Percentiles rank a stretch among this genome's conserved stretches.
phyloP scores from a whole-genome alignment of 495 filamentous ascomycete species.

The Monascus purpureus region DNA sequence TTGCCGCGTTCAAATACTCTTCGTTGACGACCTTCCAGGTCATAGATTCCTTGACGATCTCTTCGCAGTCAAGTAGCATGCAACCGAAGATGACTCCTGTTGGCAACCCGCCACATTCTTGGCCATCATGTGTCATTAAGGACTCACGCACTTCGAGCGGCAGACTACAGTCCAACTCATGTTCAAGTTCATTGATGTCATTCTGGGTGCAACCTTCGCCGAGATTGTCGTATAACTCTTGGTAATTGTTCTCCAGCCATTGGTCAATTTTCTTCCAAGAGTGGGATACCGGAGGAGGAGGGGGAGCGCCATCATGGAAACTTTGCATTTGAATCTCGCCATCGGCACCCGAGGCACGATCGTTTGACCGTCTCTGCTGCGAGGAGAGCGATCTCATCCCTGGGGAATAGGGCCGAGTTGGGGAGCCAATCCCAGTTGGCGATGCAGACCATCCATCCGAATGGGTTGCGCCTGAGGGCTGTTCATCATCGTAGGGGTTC shows the following conservation, averaged over 20 bases:
- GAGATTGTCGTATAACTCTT: conserved; percentile 85
- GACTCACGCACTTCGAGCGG: conserved; percentile 92
- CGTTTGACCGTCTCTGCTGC: conserved; percentile 38
- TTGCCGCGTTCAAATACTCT: conserved; percentile 56
- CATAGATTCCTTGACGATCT: conserved; percentile 94
- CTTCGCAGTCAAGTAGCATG: conserved; percentile 97
- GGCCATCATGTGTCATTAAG: conserved; percentile 79
- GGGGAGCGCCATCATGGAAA: conserved; percentile 82
- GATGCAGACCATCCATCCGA: conserved; percentile 46
- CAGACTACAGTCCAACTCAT: conserved; percentile 87
- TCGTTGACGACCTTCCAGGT: conserved; percentile 91
- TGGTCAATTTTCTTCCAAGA: conserved; percentile 88
- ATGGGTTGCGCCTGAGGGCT: conserved; percentile 37
- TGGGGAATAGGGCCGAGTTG: conserved; percentile 65
- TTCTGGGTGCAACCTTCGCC: conserved; percentile 84
- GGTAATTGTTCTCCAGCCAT: conserved; percentile 91
- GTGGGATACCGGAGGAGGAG: conserved; percentile 72
- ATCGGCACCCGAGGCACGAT: conserved; percentile 46
- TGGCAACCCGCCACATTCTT: conserved; percentile 82
- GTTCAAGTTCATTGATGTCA: conserved; percentile 93
- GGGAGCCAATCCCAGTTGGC: conserved; percentile 40
- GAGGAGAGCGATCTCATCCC: conserved; percentile 68
- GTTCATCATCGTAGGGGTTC: conserved; percentile 61
- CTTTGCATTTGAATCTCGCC: conserved; percentile 95
- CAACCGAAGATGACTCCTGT: conserved; percentile 85